Conservation (phyloP, 768 basidiomycete genomes). For the Daedaleopsis sinensis region DNA sequence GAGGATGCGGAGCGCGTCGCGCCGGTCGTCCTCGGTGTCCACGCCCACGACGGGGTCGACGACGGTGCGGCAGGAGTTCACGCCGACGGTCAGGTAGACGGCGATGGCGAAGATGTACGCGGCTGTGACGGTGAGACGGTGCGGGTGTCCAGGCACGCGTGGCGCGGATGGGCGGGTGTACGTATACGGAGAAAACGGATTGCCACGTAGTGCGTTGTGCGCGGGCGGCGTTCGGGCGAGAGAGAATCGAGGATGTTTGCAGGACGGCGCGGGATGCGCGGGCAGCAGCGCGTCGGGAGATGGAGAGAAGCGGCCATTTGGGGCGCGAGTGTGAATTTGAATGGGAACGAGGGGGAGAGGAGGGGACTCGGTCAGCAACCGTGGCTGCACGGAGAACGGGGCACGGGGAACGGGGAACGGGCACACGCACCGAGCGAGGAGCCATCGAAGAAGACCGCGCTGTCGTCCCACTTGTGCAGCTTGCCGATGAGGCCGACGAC, state of each 20-base stretch:
- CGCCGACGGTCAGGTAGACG: constrained; percentile 81
- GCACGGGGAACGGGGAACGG: neutral
- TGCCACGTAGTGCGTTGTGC: neutral
- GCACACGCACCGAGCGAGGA: constrained; percentile 71
- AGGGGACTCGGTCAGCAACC: no score
- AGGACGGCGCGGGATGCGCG: neutral
- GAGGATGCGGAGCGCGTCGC: constrained; percentile 80
- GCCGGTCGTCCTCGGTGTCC: constrained; percentile 65
- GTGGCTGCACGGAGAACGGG: neutral
- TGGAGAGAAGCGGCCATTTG: neutral
- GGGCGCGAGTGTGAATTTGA: no score
- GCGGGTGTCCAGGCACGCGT: neutral
- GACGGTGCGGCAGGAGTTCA: constrained; percentile 78
- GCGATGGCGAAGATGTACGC: constrained; percentile 76
- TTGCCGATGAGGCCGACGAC: constrained; percentile 77
- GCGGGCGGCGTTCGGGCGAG: neutral
- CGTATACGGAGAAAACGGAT: neutral
- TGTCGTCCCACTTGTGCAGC: constrained; percentile 87
- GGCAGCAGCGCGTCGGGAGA: neutral
- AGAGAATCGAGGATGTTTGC: neutral
- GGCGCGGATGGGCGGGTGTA: no score
- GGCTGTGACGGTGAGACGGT: constrained; percentile 53
- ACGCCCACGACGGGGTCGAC: constrained; percentile 54
- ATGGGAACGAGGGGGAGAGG: no score
- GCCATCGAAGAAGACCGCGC: constrained; percentile 95